These are phyloP conservation scores for Clathrospora elynae DNA, from an alignment of 2,329 filamentous ascomycete genomes.

Conservation along the genomic window DNA sequence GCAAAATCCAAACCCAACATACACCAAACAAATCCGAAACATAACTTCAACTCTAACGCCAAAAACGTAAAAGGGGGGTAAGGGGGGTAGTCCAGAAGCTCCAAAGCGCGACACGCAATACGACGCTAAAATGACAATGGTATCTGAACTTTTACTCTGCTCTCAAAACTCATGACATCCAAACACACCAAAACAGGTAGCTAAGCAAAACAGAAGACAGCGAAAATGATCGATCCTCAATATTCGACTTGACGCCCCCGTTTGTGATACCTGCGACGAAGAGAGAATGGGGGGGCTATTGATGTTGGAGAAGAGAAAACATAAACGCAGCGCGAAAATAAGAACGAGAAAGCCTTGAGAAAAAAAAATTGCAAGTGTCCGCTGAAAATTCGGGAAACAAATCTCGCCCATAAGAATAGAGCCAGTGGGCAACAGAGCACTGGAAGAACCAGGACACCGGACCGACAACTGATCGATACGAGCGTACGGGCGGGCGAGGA, in stretches of 20 bases:
- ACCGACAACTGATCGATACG: no score
- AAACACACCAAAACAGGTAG: conserved; percentile 1
- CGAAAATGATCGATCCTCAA: no score
- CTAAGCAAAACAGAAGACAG: background rate
- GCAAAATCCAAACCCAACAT: background rate
- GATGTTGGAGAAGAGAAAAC: background rate
- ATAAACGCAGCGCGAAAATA: background rate
- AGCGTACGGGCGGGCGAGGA: no score
- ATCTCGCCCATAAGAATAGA: no score
- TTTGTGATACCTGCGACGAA: background rate
- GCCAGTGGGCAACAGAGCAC: no score
- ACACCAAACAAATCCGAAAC: conserved; percentile 4
- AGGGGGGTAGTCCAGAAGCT: conserved; percentile 11
- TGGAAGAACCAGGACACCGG: no score
- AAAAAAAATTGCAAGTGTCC: background rate
- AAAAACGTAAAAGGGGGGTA: background rate
- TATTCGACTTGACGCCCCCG: no score
- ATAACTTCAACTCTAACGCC: conserved; percentile 5
- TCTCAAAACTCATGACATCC: background rate
- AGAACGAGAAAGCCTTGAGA: background rate
- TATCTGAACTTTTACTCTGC: conserved; percentile 30
- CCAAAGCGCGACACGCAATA: conserved; percentile 6
- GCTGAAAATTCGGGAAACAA: background rate
- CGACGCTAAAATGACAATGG: conserved; percentile 21
- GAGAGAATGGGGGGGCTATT: background rate